These are phyloP conservation scores for Dicorynia guianensis DNA, from an alignment of 306 rosid species.

Conservation along the genomic window DNA sequence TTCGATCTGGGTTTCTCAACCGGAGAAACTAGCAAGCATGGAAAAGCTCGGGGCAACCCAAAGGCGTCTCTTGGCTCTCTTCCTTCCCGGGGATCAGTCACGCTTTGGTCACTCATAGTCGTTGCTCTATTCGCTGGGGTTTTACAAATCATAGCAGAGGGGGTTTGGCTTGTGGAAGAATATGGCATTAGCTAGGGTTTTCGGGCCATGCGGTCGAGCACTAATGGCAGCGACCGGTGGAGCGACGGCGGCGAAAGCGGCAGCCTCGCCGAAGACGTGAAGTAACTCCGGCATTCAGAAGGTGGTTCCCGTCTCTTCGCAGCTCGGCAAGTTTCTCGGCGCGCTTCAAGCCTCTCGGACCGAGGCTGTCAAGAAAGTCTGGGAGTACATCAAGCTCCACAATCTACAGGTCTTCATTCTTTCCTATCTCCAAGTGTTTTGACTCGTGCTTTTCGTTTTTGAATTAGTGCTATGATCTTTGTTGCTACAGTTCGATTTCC, in stretches of 20 bases:
- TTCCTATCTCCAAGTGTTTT: not conserved
- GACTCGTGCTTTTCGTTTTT: not conserved
- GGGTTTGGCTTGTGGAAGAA: slow-evolving; percentile 6
- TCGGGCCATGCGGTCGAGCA: slow-evolving; percentile 46
- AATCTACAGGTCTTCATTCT: slow-evolving; percentile 53
- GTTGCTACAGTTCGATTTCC: not conserved
- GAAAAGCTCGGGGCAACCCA: slow-evolving; percentile 1
- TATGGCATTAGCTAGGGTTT: slow-evolving; percentile 53
- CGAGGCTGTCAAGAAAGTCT: slow-evolving; percentile 53
- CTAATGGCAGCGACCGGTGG: slow-evolving; percentile 46
- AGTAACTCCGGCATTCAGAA: slow-evolving; percentile 44
- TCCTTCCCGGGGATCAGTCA: not conserved
- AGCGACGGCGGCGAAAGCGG: slow-evolving; percentile 18
- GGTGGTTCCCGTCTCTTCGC: slow-evolving; percentile 55
- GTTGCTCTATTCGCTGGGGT: slow-evolving; percentile 39
- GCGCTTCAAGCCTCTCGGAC: slow-evolving; percentile 48
- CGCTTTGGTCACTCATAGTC: not conserved
- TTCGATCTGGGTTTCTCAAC: not conserved
- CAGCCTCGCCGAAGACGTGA: not conserved
- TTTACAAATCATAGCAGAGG: slow-evolving; percentile 16
- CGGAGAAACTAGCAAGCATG: not conserved
- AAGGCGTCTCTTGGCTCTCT: not conserved
- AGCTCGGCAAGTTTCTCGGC: slow-evolving; percentile 54
- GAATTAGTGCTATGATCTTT: slow-evolving; percentile 31
- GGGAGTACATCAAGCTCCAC: slow-evolving; percentile 56